Percentiles rank a stretch among this genome's conserved stretches.
Evolutionary conservation across 805 yeast species (phyloP).

Genomic region (Deakozyma indianensis): DNA sequence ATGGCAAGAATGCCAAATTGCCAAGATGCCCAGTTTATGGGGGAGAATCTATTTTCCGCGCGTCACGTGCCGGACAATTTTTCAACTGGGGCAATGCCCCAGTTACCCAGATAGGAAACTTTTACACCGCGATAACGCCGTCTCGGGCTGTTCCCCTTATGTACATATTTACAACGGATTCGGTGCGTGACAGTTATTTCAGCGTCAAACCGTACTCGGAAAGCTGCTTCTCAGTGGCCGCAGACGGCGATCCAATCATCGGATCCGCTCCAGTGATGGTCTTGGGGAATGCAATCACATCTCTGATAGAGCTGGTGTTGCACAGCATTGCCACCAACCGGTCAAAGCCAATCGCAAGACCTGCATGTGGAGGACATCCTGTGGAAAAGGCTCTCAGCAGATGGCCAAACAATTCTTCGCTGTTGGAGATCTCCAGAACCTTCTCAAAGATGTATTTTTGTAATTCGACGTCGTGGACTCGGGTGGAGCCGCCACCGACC

Average conservation of each 20-base stretch:
- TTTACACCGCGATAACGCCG: too few species aligned
- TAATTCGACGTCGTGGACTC: constrained; percentile 75
- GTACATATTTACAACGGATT: too few species aligned
- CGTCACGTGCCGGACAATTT: not conserved
- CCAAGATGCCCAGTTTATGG: not conserved
- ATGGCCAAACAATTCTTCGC: constrained; percentile 68
- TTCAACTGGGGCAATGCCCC: not conserved
- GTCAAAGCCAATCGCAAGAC: constrained; percentile 90
- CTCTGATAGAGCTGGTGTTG: constrained; percentile 68
- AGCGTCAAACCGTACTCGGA: not conserved
- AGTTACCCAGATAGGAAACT: too few species aligned
- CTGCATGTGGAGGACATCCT: constrained; percentile 99
- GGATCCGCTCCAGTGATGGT: constrained; percentile 78
- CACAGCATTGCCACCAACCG: constrained; percentile 80
- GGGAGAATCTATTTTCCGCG: too few species aligned
- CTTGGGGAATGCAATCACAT: constrained; percentile 94
- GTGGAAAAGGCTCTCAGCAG: constrained; percentile 62
- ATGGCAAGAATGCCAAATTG: not conserved
- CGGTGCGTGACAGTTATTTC: not conserved
- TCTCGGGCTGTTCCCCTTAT: too few species aligned
- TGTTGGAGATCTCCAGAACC: constrained; percentile 43
- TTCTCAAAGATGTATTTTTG: constrained; percentile 61
- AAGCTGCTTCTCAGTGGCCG: constrained; percentile 37
- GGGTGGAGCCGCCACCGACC: constrained; percentile 92
- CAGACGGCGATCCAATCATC: constrained; percentile 75